These are phyloP conservation scores for Pichia sp. DNA, from an alignment of 1,139 yeast genomes.

Conservation along the genomic window DNA sequence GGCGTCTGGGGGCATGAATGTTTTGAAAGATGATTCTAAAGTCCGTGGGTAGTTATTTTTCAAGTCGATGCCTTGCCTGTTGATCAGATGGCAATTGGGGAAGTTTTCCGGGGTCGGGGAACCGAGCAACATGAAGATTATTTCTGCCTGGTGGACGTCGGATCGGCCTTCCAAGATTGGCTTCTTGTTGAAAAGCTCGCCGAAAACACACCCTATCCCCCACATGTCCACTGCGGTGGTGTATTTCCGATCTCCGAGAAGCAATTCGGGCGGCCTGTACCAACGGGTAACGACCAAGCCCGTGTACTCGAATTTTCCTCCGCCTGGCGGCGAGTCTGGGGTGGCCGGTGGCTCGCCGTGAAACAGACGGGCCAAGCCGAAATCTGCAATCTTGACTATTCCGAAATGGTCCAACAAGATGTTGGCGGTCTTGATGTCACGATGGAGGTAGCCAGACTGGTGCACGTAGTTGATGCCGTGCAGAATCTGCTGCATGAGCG, in stretches of 20 bases:
- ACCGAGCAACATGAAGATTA: conserved; percentile 77
- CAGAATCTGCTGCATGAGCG: conserved; percentile 74
- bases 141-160: conserved; percentile 87
- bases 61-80: conserved; percentile 44
- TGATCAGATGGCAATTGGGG: conserved; percentile 63
- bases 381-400: conserved; percentile 81
- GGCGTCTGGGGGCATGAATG: conserved; percentile 28
- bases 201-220: conserved; percentile 97
- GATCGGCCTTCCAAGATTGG: conserved; percentile 85
- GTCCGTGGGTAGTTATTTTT: conserved; percentile 45
- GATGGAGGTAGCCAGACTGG: conserved; percentile 63
- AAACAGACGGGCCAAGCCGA: conserved; percentile 82
- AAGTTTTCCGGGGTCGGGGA: conserved; percentile 63
- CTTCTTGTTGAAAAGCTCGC: conserved; percentile 73
- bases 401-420: conserved; percentile 76
- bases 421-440: conserved; percentile 95
- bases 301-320: conserved; percentile 77
- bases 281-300: conserved; percentile 93
- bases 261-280: conserved; percentile 94
- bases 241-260: conserved; percentile 78
- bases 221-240: conserved; percentile 95
- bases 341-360: conserved; percentile 60
- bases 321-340: conserved; percentile 50
- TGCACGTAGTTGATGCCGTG: conserved; percentile 82
- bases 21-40: conserved; percentile 45